Evolutionary conservation across 306 rosid species (phyloP).

Genomic region (Rubus idaeus): DNA sequence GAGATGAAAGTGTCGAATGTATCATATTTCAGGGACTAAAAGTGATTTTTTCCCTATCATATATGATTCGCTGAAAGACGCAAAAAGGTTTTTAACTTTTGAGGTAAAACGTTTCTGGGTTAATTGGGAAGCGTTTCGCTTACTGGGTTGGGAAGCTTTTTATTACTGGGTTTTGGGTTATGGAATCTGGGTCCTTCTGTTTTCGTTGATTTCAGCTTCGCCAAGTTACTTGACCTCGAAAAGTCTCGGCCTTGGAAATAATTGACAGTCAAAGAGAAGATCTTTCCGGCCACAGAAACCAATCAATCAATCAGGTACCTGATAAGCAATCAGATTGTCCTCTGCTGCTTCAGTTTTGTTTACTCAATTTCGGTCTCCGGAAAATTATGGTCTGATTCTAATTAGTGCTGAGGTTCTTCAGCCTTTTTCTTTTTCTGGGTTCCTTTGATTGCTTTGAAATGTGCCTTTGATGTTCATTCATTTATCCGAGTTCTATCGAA

Average conservation of each 20-base stretch:
- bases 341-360: not conserved
- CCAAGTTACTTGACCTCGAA: not conserved
- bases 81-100: not conserved
- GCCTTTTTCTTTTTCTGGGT: not conserved
- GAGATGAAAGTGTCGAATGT: too few relatives aligned
- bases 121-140: not conserved
- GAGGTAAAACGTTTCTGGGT: not conserved
- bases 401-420: not conserved
- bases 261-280: not conserved
- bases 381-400: not conserved
- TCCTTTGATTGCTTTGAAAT: not conserved
- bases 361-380: not conserved
- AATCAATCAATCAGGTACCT: slow-evolving; percentile 11
- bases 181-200: not conserved
- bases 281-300: not conserved
- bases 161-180: not conserved
- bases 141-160: not conserved
- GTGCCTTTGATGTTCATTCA: not conserved
- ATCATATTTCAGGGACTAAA: too few relatives aligned
- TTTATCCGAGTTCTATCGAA: not conserved
- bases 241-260: not conserved
- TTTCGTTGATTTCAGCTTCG: not conserved
- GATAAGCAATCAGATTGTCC: not conserved
- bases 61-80: not conserved
- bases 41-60: too few relatives aligned